Evolutionary conservation across 2,329 filamentous ascomycete species (phyloP).

Genomic region (Fusarium siculi): DNA sequence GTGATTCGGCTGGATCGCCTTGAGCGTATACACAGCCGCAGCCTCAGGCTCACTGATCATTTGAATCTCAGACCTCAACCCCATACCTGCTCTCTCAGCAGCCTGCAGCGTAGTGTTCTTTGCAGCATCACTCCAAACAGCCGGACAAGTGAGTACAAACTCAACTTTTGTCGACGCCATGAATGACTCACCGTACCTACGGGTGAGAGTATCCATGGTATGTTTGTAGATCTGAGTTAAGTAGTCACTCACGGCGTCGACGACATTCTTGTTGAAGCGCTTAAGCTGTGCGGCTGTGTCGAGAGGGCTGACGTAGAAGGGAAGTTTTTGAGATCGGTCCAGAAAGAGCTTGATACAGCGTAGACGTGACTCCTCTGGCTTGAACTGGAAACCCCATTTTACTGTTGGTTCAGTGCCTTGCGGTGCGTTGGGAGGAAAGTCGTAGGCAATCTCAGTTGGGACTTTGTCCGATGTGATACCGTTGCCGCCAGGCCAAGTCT

Average conservation of each 20-base stretch:
- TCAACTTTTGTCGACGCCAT: constrained; percentile 80
- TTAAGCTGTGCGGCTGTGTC: constrained; percentile 82
- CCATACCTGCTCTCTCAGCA: constrained; percentile 83
- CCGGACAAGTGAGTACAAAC: constrained; percentile 83
- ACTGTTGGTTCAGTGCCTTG: constrained; percentile 59
- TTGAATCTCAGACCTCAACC: constrained; percentile 73
- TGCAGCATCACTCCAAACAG: constrained; percentile 87
- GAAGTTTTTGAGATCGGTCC: constrained; percentile 81
- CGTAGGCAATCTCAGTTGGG: constrained; percentile 79
- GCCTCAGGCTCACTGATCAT: constrained; percentile 86
- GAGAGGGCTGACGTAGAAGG: constrained; percentile 81
- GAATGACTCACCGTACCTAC: constrained; percentile 81
- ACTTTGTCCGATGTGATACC: constrained; percentile 91
- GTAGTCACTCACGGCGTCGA: constrained; percentile 83
- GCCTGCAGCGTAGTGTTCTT: constrained; percentile 84
- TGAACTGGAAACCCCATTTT: constrained; percentile 88
- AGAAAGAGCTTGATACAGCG: constrained; percentile 88
- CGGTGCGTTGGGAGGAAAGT: constrained; percentile 48
- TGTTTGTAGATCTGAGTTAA: constrained; percentile 80
- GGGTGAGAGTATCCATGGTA: constrained; percentile 80
- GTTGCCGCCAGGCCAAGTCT: constrained; percentile 85
- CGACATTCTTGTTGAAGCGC: constrained; percentile 78
- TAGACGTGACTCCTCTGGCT: constrained; percentile 78
- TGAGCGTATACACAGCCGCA: constrained; percentile 81
- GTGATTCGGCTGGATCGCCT: constrained; percentile 81